Base-by-base conservation (phyloP, 495 filamentous ascomycete genomes). In the Pyrenula massariospora region DNA sequence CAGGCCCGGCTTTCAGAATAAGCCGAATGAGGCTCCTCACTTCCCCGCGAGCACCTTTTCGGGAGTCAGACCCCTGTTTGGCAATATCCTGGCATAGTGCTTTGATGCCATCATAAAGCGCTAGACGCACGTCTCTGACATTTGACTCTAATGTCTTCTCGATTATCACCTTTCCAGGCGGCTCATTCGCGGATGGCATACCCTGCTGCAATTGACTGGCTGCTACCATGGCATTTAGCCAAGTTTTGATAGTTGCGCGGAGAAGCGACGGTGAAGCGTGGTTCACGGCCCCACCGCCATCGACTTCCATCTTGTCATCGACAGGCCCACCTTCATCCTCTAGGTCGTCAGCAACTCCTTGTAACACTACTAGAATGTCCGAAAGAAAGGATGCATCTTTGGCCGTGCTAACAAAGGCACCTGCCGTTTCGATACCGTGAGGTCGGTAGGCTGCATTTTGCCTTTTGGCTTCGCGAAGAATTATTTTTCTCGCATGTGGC, bases 391-490 rank as follows among this genome's bases (percentile, higher is more conserved):
- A 42, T 15, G 5, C 10, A 20, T 52, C 22, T 19, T 52, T 87
- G 63, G 63, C 86, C 81, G 20, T 74, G 74, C 57, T 84, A 78
- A 42, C 78, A 59, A 91, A 85, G 54, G 83, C 77, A 57, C 87
- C 90, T 11, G 97, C 72, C 48, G 80, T 84, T 54, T 75, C 70
- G 55, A 96, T 72, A 19, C 88, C 89, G 64, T 87, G 77, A 21
- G 84, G 86, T 12, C 87, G 81, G 68, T 96, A 98, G 1, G 73
- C 68, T 22, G 80, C 77, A 65, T 96, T 98, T 60, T 88, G 88
- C 15, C 93, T 83, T 73, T 90, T 95, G 10, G 90, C 90, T 77
- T 98, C 93, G 54, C 92, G 82, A 54, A 91, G 69, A 20, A 83
- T 77, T 60, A 96, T 88, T 5, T 63, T 66, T 72, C 75, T 56